These are phyloP conservation scores for Phaeosphaeria sp. DNA, from an alignment of 2,329 filamentous ascomycete genomes.

Conservation along the genomic window DNA sequence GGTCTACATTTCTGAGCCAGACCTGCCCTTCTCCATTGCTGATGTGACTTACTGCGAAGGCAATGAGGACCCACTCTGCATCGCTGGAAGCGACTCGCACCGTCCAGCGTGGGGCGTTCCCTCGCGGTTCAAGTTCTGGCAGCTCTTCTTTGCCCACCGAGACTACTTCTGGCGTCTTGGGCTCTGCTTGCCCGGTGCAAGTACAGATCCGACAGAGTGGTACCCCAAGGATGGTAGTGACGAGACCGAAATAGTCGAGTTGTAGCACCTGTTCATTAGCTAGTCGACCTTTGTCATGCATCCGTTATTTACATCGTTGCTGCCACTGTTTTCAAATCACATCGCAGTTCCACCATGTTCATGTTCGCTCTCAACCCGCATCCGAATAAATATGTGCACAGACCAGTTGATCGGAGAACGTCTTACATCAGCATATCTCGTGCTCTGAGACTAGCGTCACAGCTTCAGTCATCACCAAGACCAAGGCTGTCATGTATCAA, in stretches of 20 bases:
- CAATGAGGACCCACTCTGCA: conserved; percentile 74
- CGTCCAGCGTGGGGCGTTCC: conserved; percentile 48
- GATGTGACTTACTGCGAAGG: conserved; percentile 79
- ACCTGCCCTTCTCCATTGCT: conserved; percentile 69
- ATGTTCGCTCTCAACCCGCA: not conserved
- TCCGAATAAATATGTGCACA: not conserved
- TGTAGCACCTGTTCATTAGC: not conserved
- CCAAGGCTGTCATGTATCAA: not conserved
- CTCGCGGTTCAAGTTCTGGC: conserved; percentile 80
- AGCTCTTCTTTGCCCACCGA: conserved; percentile 89
- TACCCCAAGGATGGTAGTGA: conserved; percentile 41
- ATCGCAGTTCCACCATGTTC: not conserved
- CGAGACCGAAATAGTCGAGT: conserved; percentile 14
- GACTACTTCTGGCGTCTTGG: conserved; percentile 98
- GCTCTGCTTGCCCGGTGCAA: conserved; percentile 74
- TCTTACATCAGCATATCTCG: not conserved
- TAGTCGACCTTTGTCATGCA: not conserved
- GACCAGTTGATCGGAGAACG: not conserved
- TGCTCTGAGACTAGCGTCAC: not conserved
- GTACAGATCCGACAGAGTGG: conserved; percentile 75
- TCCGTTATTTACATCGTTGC: not conserved
- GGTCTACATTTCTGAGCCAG: conserved; percentile 78
- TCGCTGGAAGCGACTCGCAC: conserved; percentile 61
- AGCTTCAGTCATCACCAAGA: too few relatives aligned
- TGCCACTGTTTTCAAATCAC: too few relatives aligned